A percentile compares a stretch with the other conserved stretches of the same genome.
phyloP scores from a whole-genome alignment of 2,329 filamentous ascomycete genomes.

The Periconia sp. region DNA sequence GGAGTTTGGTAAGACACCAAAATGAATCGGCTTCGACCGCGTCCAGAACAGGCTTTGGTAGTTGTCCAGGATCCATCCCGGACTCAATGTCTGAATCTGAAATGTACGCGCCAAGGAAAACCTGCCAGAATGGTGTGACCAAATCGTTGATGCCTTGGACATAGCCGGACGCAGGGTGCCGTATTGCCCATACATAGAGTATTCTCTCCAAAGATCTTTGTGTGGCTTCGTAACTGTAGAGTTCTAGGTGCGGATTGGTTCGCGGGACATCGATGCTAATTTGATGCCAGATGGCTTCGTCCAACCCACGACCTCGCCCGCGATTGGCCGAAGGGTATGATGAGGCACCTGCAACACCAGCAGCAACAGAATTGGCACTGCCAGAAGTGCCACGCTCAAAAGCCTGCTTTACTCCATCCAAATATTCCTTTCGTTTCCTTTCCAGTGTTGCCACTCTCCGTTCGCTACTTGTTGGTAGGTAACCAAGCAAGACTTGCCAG shows the following conservation, averaged over 20 bases:
- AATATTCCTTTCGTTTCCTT: slow-evolving; percentile 92
- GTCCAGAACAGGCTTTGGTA: slow-evolving; percentile 87
- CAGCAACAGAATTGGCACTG: slow-evolving; percentile 42
- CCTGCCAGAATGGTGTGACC: slow-evolving; percentile 97
- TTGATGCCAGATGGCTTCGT: slow-evolving; percentile 99
- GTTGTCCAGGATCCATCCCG: slow-evolving; percentile 94
- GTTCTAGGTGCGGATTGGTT: slow-evolving; percentile 91
- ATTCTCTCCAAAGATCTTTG: slow-evolving; percentile 93
- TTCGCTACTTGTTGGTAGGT: slow-evolving; percentile 95
- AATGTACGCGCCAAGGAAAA: slow-evolving; percentile 92
- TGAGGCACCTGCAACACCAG: slow-evolving; percentile 56
- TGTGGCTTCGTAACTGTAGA: slow-evolving; percentile 95
- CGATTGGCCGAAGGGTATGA: slow-evolving; percentile 53
- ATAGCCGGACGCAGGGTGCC: slow-evolving; percentile 95
- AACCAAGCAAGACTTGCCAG: slow-evolving; percentile 95
- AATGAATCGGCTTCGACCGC: slow-evolving; percentile 97
- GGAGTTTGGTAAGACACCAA: slow-evolving; percentile 95
- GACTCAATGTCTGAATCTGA: slow-evolving; percentile 89
- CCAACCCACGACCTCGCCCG: slow-evolving; percentile 72
- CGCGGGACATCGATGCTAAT: slow-evolving; percentile 98
- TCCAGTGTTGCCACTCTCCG: slow-evolving; percentile 86
- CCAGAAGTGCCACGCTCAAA: slow-evolving; percentile 58
- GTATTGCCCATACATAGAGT: slow-evolving; percentile 94
- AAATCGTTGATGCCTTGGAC: slow-evolving; percentile 99
- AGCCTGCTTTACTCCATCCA: slow-evolving; percentile 79